Evolutionary conservation across 768 basidiomycete genomes (phyloP).

Genomic region (Pleurotus pulmonarius): DNA sequence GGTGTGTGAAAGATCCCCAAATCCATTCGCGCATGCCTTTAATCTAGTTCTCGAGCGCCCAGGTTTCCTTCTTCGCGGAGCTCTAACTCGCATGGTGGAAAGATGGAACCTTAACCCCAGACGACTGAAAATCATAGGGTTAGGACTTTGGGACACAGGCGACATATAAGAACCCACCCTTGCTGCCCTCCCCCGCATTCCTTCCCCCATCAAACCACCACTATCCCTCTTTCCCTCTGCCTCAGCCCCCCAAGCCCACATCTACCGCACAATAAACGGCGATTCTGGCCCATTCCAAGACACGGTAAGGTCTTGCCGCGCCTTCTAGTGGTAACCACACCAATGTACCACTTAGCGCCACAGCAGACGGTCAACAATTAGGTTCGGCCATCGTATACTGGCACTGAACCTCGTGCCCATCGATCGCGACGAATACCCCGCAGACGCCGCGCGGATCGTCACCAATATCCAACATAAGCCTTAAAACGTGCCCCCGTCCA

Average conservation of each 20-base stretch:
- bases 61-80: too few species aligned
- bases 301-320: neutral
- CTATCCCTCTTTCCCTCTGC: neutral
- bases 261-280: neutral
- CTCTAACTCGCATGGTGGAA: too few species aligned
- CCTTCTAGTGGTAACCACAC: neutral
- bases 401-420: neutral
- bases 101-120: neutral
- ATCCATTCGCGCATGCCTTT: neutral
- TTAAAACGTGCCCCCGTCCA: neutral
- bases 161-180: neutral
- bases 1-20: neutral
- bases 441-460: neutral
- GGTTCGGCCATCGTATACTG: neutral
- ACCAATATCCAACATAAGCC: neutral
- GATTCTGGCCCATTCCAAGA: neutral
- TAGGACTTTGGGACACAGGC: neutral
- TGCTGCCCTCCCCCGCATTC: neutral
- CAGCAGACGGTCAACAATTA: neutral
- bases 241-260: neutral
- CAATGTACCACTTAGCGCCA: neutral
- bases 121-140: neutral
- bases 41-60: too few species aligned
- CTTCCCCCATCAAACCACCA: neutral
- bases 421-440: neutral